These are phyloP conservation scores for Vachellia pachyceras DNA, from an alignment of 306 rosid species.

Conservation along the genomic window DNA sequence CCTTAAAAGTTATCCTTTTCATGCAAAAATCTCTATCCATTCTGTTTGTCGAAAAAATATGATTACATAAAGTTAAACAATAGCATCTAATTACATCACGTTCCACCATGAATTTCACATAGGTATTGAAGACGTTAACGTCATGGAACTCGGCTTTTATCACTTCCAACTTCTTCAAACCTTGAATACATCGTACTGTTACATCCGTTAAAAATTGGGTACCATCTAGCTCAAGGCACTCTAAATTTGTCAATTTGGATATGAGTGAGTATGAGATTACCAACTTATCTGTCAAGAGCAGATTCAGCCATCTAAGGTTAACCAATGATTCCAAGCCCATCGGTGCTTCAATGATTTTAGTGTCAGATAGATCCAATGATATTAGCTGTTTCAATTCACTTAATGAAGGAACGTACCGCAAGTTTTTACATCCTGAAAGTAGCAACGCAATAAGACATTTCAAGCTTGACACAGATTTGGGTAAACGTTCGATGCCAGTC, in stretches of 20 bases:
- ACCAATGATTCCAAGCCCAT: not conserved
- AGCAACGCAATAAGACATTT: not conserved
- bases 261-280: not conserved
- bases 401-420: not conserved
- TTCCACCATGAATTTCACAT: not conserved
- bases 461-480: not conserved
- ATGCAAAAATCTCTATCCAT: not conserved
- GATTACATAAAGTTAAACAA: not conserved
- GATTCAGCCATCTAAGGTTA: not conserved
- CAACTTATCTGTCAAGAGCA: accelerated
- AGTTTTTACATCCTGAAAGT: not conserved
- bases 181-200: not conserved
- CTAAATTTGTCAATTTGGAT: not conserved
- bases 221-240: not conserved
- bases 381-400: not conserved
- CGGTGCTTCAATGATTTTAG: not conserved
- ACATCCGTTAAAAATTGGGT: not conserved
- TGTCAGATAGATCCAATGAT: not conserved
- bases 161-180: constrained; percentile 23
- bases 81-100: not conserved
- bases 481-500: not conserved
- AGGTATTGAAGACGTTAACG: not conserved
- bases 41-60: too few relatives aligned
- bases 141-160: not conserved
- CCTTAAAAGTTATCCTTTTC: not conserved